Evolutionary conservation across 495 filamentous ascomycete genomes (phyloP), one percentile per base, ranked within the genome.

Genomic region (Hyphodiscus hymeniophilus): DNA sequence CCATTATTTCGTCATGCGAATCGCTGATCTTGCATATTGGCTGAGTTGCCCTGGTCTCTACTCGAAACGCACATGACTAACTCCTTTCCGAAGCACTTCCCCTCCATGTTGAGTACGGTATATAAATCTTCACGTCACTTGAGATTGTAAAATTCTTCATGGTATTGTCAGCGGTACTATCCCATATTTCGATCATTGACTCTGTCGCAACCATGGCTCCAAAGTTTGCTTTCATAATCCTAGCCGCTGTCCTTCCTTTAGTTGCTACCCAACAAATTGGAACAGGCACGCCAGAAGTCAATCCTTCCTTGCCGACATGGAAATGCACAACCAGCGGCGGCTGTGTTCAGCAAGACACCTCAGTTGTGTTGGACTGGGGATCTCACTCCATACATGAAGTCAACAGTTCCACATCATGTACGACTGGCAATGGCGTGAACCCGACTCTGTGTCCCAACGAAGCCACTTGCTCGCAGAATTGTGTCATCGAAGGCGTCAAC

Each of bases 291-390:
- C 56, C 70, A 1, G 76, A 81, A 57, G 66, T 62, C 24, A 74
- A 78, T 41, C 76, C 76, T 12, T 51, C 59, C 45, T 50, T 81
- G 26, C 62, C 54, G 2, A 72, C 73, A 8, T 71, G 70, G 50
- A 51, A 63, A 26, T 81, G 76, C 63, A 73, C 69, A 7, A 62
- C 56, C 5, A 54, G 55, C 17, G 65, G 63, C 23, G 70, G 72
- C 10, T 79, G 75, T 42, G 39, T 42, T 22, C 20, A 20, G 2
- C 39, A 66, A 41, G 59, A 62, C n/a, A 71, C 67, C 38, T 63
- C 60, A 18, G 57, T 80, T 24, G 74, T 76, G 8, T 56, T 74
- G 13, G 76, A 81, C 54, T 62, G 66, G 24, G 58, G 67, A 11
- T 63, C 69, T 39, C 76, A 74, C 32, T 61, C 57, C 43, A 59